Evolutionary conservation across 371 early-diverging fungal species (phyloP).

Genomic region (Fennellomyces sp.): DNA sequence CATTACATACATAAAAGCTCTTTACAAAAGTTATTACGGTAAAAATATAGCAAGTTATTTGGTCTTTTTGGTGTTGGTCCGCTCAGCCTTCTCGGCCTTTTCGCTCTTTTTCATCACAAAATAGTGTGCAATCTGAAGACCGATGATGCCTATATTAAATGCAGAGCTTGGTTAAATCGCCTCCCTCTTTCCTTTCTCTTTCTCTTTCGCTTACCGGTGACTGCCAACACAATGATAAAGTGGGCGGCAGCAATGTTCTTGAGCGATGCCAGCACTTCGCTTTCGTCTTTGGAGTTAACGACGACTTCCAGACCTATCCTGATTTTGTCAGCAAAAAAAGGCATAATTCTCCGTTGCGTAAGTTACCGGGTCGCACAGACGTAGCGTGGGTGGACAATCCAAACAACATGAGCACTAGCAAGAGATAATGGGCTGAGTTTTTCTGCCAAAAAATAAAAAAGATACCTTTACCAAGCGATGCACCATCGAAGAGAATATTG

Average conservation of each 20-base stretch:
- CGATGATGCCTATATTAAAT: conserved; percentile 34
- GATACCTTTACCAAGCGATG: conserved; percentile 41
- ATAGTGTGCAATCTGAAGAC: conserved; percentile 47
- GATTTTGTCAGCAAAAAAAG: not conserved
- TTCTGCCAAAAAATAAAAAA: not conserved
- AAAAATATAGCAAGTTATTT: not conserved
- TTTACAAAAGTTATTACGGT: too few species aligned
- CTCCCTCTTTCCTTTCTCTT: not conserved
- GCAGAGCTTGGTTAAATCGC: not conserved
- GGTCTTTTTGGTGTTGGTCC: not conserved
- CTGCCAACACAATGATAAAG: conserved; percentile 47
- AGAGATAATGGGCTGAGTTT: not conserved
- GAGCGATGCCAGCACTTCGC: conserved; percentile 27
- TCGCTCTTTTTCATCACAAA: conserved; percentile 34
- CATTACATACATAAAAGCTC: too few species aligned
- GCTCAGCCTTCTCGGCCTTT: not conserved
- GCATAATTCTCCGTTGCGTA: not conserved
- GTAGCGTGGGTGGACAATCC: conserved; percentile 47
- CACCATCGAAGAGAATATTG: conserved; percentile 52
- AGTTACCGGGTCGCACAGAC: conserved; percentile 49
- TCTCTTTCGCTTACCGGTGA: conserved; percentile 34
- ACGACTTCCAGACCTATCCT: conserved; percentile 21
- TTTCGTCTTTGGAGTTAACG: conserved; percentile 18
- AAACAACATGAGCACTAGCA: conserved; percentile 45
- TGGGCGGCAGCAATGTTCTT: conserved; percentile 56